Percentiles rank a stretch among this genome's conserved stretches.
Conservation (phyloP, 352 stramenopile species). For the Phytophthora podocarpi region DNA sequence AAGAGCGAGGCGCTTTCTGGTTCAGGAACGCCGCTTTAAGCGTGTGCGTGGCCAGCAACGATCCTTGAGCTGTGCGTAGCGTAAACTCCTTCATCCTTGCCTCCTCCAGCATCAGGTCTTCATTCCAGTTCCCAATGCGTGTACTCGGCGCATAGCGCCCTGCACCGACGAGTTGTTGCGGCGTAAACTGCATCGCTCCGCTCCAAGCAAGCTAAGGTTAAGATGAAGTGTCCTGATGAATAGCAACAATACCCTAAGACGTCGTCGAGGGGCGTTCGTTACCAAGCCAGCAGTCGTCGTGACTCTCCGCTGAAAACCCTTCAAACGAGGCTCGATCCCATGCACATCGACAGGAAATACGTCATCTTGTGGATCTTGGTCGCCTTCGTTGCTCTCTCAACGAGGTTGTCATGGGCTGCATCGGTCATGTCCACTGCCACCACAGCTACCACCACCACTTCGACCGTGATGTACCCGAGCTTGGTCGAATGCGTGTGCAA, state of each 20-base stretch:
- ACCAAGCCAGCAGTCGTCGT: conserved; percentile 23
- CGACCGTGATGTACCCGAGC: conserved; percentile 53
- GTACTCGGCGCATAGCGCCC: conserved; percentile 80
- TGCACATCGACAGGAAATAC: conserved; percentile 20
- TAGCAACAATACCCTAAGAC: neutral
- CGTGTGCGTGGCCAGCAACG: conserved; percentile 78
- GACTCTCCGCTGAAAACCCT: conserved; percentile 11
- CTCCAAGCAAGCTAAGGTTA: too few relatives aligned
- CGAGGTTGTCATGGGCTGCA: neutral
- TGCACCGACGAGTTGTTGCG: conserved; percentile 86
- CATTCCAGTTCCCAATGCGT: conserved; percentile 91
- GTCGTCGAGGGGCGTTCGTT: conserved; percentile 30
- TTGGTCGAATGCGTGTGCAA: conserved; percentile 80
- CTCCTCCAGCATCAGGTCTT: conserved; percentile 89
- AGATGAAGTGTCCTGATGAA: too few relatives aligned
- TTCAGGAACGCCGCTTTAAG: conserved; percentile 81
- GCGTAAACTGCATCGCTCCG: conserved; percentile 95
- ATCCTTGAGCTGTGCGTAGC: conserved; percentile 81
- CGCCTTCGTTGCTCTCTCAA: neutral
- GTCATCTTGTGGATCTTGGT: conserved; percentile 19
- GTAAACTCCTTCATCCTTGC: conserved; percentile 86
- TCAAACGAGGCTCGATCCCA: conserved; percentile 18
- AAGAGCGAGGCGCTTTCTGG: conserved; percentile 62
- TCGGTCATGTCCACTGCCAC: conserved; percentile 16
- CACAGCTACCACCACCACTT: conserved; percentile 17